Evolutionary conservation across 2,329 filamentous ascomycete species (phyloP).

Genomic region (Helicocarpus griseus): DNA sequence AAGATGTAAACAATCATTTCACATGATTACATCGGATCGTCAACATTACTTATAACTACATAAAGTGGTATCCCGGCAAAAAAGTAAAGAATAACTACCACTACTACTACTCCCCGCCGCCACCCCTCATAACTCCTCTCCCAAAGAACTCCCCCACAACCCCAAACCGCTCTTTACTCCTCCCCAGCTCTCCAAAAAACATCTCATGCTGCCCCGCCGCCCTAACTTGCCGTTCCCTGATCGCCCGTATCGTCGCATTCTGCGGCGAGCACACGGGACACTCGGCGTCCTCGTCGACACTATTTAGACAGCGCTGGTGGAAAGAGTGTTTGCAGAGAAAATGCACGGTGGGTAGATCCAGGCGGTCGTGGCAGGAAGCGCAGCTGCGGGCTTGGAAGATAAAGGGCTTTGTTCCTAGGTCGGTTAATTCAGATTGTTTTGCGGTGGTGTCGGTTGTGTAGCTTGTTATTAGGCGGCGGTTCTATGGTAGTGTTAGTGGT

Average conservation of each 20-base stretch:
- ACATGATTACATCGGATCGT: too few relatives aligned
- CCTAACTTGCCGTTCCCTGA: constrained; percentile 77
- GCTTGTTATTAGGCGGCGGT: constrained; percentile 69
- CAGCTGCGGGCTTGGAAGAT: constrained; percentile 89
- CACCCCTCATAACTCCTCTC: constrained; percentile 67
- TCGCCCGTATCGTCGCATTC: constrained; percentile 81
- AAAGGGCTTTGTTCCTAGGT: constrained; percentile 67
- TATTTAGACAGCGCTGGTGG: constrained; percentile 79
- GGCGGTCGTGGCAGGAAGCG: constrained; percentile 63
- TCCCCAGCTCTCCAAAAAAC: constrained; percentile 69
- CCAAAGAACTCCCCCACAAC: constrained; percentile 94
- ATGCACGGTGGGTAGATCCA: constrained; percentile 86
- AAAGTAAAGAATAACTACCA: background rate
- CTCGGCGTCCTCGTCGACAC: constrained; percentile 56
- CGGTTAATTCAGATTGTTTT: constrained; percentile 68
- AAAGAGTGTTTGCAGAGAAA: constrained; percentile 97
- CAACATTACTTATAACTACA: too few relatives aligned
- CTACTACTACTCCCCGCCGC: constrained; percentile 1
- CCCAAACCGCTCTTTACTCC: constrained; percentile 75
- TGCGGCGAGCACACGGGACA: constrained; percentile 77
- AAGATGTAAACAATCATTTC: background rate
- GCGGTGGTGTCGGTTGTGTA: constrained; percentile 75
- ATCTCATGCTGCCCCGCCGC: constrained; percentile 79
- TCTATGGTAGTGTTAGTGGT: constrained; percentile 36
- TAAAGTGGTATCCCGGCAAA: background rate